phyloP scores from a whole-genome alignment of 2,329 filamentous ascomycete genomes.

The Ophiocordyceps camponoti-leonardi region DNA sequence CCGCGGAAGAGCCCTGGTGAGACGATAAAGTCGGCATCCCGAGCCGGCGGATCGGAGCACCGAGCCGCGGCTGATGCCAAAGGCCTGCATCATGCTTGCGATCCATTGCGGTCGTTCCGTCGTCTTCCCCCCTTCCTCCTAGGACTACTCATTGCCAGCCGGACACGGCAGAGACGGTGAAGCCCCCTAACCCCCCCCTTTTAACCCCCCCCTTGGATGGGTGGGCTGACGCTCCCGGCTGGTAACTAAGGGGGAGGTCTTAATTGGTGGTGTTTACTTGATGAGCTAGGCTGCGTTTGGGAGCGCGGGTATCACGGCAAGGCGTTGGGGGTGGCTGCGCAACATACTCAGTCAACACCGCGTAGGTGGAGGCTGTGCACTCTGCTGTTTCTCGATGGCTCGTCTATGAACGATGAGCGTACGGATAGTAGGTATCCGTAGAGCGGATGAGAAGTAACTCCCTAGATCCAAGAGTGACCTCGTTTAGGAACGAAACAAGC shows the following conservation, averaged over 20 bases:
- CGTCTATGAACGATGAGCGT: no score
- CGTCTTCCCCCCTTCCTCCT: no score
- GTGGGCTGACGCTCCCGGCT: not conserved
- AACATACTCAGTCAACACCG: not conserved
- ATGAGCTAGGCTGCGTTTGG: not conserved
- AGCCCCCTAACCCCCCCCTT: not conserved
- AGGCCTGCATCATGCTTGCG: not conserved
- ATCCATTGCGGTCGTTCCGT: not conserved
- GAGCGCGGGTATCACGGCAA: not conserved
- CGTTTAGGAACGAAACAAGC: not conserved
- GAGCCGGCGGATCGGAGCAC: not conserved
- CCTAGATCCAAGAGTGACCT: not conserved
- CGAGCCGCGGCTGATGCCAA: conserved; percentile 2
- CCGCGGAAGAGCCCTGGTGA: conserved; percentile 17
- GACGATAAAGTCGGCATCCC: conserved; percentile 9
- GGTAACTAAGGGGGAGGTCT: not conserved
- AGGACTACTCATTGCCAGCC: not conserved
- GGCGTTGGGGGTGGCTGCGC: not conserved
- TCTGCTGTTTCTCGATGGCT: not conserved
- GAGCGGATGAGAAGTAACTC: no score
- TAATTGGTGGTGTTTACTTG: not conserved
- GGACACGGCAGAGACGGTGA: not conserved
- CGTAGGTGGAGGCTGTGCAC: not conserved
- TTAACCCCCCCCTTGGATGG: not conserved
- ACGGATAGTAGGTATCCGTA: no score